Base-by-base conservation (phyloP, 495 filamentous ascomycete genomes). In the Trichoderma orchidacearum region DNA sequence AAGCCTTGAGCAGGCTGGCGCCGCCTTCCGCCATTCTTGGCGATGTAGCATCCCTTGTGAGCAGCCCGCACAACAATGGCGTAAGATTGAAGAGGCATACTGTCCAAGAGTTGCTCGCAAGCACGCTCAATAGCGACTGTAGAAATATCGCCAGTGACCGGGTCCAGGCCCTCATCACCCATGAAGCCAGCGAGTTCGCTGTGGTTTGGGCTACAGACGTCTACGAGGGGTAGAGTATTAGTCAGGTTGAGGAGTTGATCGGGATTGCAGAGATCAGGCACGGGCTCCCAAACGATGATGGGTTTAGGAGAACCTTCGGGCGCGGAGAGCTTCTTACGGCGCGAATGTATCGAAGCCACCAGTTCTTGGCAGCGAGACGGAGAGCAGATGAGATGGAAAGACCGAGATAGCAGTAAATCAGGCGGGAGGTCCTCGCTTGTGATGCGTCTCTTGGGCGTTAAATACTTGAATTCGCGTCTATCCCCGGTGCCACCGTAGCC, bases 281-380 rank as follows among this genome's bases (percentile, higher is more conserved):
- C 85, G 3, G 93, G 93, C 65, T 98, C 93, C 93, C 93, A 98
- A 35, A 96, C 80, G 66, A 96, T 85, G 12, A 93, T 66, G 1
- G 87, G 90, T 29, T 76, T 75, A 6, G 53, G 30, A 62, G 66
- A 68, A 32, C 30, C 29, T 23, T 61, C 62, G 28, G 53, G 34
- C 18, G 54, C 30, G 17, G 51, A 36, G 36, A 27, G 55, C 0
- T 50, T 25, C 31, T 63, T 62, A 30, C 63, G 56, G 11, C 38
- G 53, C 11, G 53, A 23, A 17, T 52, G 23, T 50, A 59, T 62
- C 3, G 61, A 63, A 1, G 79, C 66, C 15, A 89, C 82, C 28
- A 92, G 81, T 27, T 81, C 78, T 3, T 87, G 82, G 65, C 87
- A 94, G n/a, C 93, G 81, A 2, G 66, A 64, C 0, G 93, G 81